Base-by-base conservation (phyloP, 306 rosid species). In the Mimosa bimucronata region DNA sequence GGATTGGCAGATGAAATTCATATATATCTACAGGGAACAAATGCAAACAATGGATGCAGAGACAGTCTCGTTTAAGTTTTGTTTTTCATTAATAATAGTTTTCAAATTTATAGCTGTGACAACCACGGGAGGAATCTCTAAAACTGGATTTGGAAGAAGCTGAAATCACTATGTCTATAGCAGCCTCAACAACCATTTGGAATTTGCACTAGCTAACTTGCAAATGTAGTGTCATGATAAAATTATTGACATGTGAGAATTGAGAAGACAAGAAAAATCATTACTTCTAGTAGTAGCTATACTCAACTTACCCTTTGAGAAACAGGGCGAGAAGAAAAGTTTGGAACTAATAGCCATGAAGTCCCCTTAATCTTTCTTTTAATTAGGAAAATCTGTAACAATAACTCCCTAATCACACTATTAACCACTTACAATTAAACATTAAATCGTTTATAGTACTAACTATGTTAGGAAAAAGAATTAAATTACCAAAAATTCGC, bases 151-250 rank as follows among this genome's bases (percentile, higher is more conserved):
- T 88, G 79, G 97, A 86, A 55, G 97, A 81, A 69, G 85, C 42
- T 79, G 90, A 88, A 81, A 77, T 74, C 67, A 73, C 79, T 65
- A 93, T 89, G 75, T 86, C 89, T 88, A 93, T 93, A 28, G 99
- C 91, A 80, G 88, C 84, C 78, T 88, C 91, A 77, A 91, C 88
- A 40, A 68, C 82, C 83, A 93, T 94, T 86, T 93, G 97, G 85
- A 91, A 95, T 86, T 95, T 91, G 93, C 98, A 95, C 96, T 98
- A 95, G 90, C 98, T 93, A 77, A 95, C 97, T 98, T 95, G 90
- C 62, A 48, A 80, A 71, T 46, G 79, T 71, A 85, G 81, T 79
- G 65, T 80, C 60, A 77, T 42, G 42, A 53, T 75, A 70, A 75
- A 72, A 78, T n/a, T 21, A 44, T 76, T 40, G 40, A 53, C 66